Conservation (phyloP, 257 asterid species). For the Gentiana macrophylla region DNA sequence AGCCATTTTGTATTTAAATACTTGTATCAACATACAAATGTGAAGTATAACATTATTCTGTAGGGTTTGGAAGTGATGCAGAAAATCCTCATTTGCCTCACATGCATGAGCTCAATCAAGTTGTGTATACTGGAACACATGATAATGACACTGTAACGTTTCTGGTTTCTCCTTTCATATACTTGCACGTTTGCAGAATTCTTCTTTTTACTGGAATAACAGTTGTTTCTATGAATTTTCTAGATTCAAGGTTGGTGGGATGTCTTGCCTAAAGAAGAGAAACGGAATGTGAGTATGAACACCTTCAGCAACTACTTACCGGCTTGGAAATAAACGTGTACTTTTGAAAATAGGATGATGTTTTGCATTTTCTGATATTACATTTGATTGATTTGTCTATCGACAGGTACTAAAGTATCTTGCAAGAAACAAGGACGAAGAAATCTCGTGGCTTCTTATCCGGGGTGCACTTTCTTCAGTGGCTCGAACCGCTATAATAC, state of each 20-base stretch:
- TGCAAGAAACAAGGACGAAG: slow-evolving; percentile 42
- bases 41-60: background rate
- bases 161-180: background rate
- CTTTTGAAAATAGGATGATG: background rate
- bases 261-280: slow-evolving; percentile 63
- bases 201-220: too few species aligned
- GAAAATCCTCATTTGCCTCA: slow-evolving; percentile 95
- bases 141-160: slow-evolving; percentile 86
- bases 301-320: background rate
- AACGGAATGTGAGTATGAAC: slow-evolving; percentile 49
- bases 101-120: slow-evolving; percentile 92
- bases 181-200: too few species aligned
- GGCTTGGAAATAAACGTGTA: background rate
- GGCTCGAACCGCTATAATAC: slow-evolving; percentile 76
- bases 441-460: slow-evolving; percentile 80
- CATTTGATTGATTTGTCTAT: slow-evolving; percentile 8
- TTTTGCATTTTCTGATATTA: slow-evolving; percentile 5
- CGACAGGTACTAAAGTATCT: slow-evolving; percentile 67
- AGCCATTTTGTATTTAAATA: background rate
- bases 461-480: slow-evolving; percentile 78
- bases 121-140: slow-evolving; percentile 96
- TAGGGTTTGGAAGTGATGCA: slow-evolving; percentile 96
- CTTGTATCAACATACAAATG: background rate
- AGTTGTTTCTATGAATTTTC: slow-evolving; percentile 1
- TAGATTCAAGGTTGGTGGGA: slow-evolving; percentile 98